Percentiles rank a stretch among this genome's conserved stretches.
Evolutionary conservation across 2,329 filamentous ascomycete species (phyloP).

Genomic region (Pseudogymnoascus sp.): DNA sequence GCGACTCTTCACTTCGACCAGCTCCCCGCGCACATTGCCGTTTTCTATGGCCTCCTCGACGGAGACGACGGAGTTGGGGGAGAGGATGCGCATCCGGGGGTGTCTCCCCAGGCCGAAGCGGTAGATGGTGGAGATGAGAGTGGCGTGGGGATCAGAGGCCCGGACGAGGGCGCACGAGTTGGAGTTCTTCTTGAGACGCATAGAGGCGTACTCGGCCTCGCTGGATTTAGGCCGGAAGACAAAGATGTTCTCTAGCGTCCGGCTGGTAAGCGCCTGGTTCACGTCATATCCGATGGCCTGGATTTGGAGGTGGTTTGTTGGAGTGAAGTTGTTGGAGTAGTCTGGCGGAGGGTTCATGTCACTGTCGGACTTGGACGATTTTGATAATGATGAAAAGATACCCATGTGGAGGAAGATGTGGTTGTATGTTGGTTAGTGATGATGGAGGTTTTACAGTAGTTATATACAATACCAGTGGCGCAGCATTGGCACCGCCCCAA

Average conservation of each 20-base stretch:
- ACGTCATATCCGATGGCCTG: constrained; percentile 11
- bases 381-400: not conserved
- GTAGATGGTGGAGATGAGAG: constrained; percentile 16
- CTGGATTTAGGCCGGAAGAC: not conserved
- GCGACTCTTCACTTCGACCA: constrained; percentile 14
- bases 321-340: not conserved
- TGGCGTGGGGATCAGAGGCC: not conserved
- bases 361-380: not conserved
- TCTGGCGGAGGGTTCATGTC: not conserved
- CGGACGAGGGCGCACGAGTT: constrained; percentile 11
- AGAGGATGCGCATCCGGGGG: constrained; percentile 14
- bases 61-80: constrained; percentile 3
- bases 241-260: constrained; percentile 11
- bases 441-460: not conserved
- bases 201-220: constrained; percentile 10
- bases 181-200: constrained; percentile 10
- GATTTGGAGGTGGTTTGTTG: constrained; percentile 6
- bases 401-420: not conserved
- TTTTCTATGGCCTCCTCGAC: constrained; percentile 14
- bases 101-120: constrained; percentile 14
- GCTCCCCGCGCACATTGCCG: constrained; percentile 11
- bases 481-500: not conserved
- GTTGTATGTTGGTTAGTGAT: not conserved
- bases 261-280: constrained; percentile 7
- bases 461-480: not conserved